A percentile compares a stretch with the other conserved stretches of the same genome.
Conservation (phyloP, 768 basidiomycete genomes). For the Phlebiopsis flavidoalba region DNA sequence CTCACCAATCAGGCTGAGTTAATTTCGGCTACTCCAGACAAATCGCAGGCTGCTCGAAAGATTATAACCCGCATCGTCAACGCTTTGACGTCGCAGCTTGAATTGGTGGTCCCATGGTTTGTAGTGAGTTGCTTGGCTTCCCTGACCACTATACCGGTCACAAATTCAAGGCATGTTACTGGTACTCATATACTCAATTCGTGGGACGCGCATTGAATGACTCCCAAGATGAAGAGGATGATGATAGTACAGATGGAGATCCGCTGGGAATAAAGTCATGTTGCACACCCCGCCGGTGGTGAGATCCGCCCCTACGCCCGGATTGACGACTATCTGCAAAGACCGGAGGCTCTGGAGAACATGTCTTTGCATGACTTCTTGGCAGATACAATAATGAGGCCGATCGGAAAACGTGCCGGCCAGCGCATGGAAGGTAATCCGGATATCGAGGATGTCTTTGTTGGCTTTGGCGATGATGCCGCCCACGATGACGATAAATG, state of each 20-base stretch:
- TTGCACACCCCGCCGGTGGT: too few species aligned
- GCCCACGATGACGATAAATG: too few species aligned
- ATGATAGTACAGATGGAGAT: too few species aligned
- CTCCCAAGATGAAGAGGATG: too few species aligned
- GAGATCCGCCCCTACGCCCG: neutral
- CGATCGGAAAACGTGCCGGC: neutral
- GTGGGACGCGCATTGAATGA: too few species aligned
- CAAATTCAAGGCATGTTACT: conserved; percentile 2
- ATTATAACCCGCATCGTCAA: conserved; percentile 4
- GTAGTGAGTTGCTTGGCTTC: neutral
- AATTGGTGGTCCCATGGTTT: conserved; percentile 3
- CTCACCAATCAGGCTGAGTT: conserved; percentile 22
- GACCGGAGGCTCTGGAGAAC: neutral
- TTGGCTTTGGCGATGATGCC: too few species aligned
- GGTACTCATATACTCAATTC: conserved; percentile 7
- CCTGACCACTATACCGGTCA: conserved; percentile 9
- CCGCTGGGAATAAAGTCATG: too few species aligned
- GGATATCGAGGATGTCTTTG: neutral
- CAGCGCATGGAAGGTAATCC: neutral
- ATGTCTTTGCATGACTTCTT: neutral
- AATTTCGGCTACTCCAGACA: neutral
- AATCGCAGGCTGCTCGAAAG: conserved; percentile 8
- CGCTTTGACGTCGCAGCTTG: neutral
- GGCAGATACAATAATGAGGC: neutral
- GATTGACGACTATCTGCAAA: too few species aligned